Percentiles rank a stretch among this genome's conserved stretches.
These are phyloP conservation scores for Colletotrichum siamense DNA, from an alignment of 2,329 filamentous ascomycete genomes.

Conservation along the genomic window DNA sequence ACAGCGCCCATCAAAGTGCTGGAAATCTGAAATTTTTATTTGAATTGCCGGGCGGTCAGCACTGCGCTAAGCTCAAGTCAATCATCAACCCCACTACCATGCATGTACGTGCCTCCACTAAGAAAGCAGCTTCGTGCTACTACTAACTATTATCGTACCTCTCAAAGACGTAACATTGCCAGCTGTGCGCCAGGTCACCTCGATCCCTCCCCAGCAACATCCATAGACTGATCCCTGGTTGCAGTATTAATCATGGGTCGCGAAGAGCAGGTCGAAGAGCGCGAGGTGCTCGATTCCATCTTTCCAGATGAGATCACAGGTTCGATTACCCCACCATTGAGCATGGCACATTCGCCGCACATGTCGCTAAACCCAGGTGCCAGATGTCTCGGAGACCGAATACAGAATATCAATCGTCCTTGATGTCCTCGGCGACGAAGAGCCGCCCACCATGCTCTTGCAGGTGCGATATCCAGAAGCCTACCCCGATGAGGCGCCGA, in stretches of 20 bases:
- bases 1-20: slow-evolving; percentile 5
- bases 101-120: slow-evolving; percentile 17
- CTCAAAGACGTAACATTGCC: not conserved
- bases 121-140: not conserved
- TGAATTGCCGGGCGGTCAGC: slow-evolving; percentile 40
- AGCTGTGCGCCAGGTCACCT: not conserved
- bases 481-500: slow-evolving; percentile 88
- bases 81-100: slow-evolving; percentile 17
- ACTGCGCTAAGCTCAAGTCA: slow-evolving; percentile 11
- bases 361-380: not conserved
- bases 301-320: slow-evolving; percentile 97
- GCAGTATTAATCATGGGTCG: slow-evolving; percentile 58
- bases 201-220: not conserved
- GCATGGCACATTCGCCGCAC: not conserved
- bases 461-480: slow-evolving; percentile 87
- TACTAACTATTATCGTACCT: not conserved
- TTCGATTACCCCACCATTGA: slow-evolving; percentile 40
- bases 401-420: slow-evolving; percentile 87
- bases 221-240: not conserved
- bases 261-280: slow-evolving; percentile 95
- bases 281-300: slow-evolving; percentile 97
- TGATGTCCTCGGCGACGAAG: slow-evolving; percentile 71
- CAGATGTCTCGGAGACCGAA: slow-evolving; percentile 89
- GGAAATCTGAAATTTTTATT: slow-evolving; percentile 29
- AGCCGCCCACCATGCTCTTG: slow-evolving; percentile 77